Evolutionary conservation across 2,329 filamentous ascomycete genomes (phyloP), one percentile per base, ranked within the genome.

Genomic region (Metarhizium brunneum): DNA sequence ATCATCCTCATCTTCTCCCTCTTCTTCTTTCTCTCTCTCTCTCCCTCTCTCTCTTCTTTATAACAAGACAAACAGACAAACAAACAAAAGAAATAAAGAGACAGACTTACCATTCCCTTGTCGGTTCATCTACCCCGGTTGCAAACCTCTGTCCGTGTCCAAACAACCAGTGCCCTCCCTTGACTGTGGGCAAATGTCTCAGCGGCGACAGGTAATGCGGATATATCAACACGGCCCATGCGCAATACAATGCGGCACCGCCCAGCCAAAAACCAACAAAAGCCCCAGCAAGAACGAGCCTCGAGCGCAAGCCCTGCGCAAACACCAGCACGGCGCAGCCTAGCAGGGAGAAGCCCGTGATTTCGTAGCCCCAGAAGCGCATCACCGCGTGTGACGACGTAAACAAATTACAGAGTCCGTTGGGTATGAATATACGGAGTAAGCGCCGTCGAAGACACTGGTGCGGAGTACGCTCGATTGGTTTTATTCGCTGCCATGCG

Each of bases 151-250:
- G 55, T 30, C 69, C 76, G 49, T 82, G 78, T n/a, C 80, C 80
- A 56, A 75, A 69, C 32, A 76, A 67, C 66, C 71, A 80, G 43
- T 75, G 73, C 47, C 68, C 70, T 18, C 66, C 69, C 2, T 62
- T 58, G 0, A 77, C 76, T 47, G 72, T 71, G 2, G 79, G 79
- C 6, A 82, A 65, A 52, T 71, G 68, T 16, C 74, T 69, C 55
- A 82, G 66, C 2, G 78, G 76, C 20, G 79, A 82, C 60, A 80
- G 70, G 60, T 72, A 65, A 32, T 73, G 71, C 16, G 79, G 79
- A 60, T 76, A 81, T 36, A 81, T 63, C 45, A 80, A 65, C 25
- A 76, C 62, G 2, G 60, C 60, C 70, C 73, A 82, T n/a, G 73
- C 14, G 16, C 47, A 64, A 65, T 69, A 78, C 3, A 61, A 40